Evolutionary conservation across 257 asterid genomes (phyloP).

Genomic region (Solanum microdontum): DNA sequence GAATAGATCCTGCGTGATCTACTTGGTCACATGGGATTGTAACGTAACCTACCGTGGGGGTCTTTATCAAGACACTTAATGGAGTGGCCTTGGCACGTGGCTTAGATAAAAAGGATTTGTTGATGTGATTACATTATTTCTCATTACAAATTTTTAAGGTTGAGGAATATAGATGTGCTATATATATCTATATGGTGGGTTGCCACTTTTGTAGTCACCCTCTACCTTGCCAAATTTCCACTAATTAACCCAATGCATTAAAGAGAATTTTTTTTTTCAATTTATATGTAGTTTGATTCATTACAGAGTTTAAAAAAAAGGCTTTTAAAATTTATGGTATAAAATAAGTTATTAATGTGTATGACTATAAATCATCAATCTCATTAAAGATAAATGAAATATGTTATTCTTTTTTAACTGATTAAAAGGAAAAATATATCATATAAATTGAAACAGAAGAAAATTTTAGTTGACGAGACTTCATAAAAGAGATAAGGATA

Average conservation of each 20-base stretch:
- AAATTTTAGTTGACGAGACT: neutral
- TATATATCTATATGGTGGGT: neutral
- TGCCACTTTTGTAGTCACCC: neutral
- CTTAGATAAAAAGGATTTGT: neutral
- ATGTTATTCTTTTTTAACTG: too few species aligned
- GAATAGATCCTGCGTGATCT: neutral
- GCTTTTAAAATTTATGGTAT: accelerated
- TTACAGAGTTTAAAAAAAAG: too few species aligned
- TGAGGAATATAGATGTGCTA: neutral
- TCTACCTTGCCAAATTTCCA: neutral
- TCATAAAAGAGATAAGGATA: neutral
- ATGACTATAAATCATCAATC: too few species aligned
- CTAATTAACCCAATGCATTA: neutral
- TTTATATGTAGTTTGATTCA: neutral
- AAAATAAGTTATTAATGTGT: too few species aligned
- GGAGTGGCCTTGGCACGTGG: neutral
- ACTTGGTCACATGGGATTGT: neutral
- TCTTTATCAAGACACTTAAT: neutral
- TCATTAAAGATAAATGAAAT: too few species aligned
- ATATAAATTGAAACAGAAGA: too few species aligned
- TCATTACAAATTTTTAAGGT: neutral
- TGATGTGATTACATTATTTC: neutral
- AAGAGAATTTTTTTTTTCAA: too few species aligned
- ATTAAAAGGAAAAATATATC: too few species aligned
- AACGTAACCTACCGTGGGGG: neutral